These are phyloP conservation scores for Alternaria rosae DNA, from an alignment of 2,329 filamentous ascomycete genomes.

Conservation along the genomic window DNA sequence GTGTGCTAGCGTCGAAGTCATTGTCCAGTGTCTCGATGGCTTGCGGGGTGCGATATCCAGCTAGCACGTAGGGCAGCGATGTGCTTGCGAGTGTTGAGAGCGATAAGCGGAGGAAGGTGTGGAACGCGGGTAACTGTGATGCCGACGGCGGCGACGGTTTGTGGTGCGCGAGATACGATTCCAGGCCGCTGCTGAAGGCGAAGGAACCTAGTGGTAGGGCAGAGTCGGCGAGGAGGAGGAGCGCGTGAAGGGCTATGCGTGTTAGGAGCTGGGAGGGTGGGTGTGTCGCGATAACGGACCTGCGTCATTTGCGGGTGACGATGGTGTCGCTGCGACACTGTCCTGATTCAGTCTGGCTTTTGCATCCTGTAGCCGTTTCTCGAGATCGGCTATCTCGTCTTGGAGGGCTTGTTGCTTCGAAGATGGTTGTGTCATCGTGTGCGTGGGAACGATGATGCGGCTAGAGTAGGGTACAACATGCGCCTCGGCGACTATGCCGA, in stretches of 20 bases:
- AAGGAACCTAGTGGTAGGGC: constrained; percentile 85
- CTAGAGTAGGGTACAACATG: constrained; percentile 11
- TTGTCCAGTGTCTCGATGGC: constrained; percentile 71
- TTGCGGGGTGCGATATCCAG: constrained; percentile 66
- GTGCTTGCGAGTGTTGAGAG: constrained; percentile 75
- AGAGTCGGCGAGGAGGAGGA: constrained; percentile 81
- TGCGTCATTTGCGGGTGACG: constrained; percentile 23
- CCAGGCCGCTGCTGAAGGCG: constrained; percentile 82
- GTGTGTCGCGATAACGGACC: constrained; percentile 18
- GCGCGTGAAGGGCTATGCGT: constrained; percentile 63
- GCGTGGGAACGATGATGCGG: constrained; percentile 18
- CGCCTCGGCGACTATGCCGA: constrained; percentile 31
- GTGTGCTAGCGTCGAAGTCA: constrained; percentile 75
- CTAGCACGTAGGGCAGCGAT: constrained; percentile 76
- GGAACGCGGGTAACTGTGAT: constrained; percentile 58
- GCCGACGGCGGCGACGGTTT: constrained; percentile 43
- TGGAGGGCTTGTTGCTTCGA: constrained; percentile 40
- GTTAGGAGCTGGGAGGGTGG: constrained; percentile 1
- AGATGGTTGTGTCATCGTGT: constrained; percentile 36
- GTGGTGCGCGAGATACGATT: constrained; percentile 80
- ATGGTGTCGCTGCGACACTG: constrained; percentile 1
- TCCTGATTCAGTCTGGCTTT: constrained; percentile 56
- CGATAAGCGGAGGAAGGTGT: constrained; percentile 73
- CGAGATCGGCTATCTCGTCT: constrained; percentile 67
- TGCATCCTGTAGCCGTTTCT: constrained; percentile 58